phyloP scores from a whole-genome alignment of 345 rosid genomes.

The Melastoma malabathricum region DNA sequence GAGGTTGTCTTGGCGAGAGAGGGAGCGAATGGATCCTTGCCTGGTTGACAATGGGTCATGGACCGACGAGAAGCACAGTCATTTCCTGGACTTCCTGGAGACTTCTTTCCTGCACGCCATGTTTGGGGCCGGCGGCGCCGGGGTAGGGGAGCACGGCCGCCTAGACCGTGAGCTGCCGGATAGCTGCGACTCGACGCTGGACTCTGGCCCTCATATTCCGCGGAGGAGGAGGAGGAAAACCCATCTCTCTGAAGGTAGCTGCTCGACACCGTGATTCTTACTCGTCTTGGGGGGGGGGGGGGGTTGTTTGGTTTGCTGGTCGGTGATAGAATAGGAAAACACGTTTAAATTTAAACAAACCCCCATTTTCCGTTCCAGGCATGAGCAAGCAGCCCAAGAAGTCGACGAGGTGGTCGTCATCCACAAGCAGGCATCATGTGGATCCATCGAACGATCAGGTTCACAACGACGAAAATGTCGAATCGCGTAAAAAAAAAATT shows the following conservation, averaged over 20 bases:
- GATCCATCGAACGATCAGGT: too few species aligned
- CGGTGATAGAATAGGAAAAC: too few species aligned
- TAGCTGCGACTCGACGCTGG: slow-evolving; percentile 28
- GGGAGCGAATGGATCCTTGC: too few species aligned
- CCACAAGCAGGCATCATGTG: too few species aligned
- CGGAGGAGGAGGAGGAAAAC: slow-evolving; percentile 5
- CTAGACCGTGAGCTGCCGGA: slow-evolving; percentile 39
- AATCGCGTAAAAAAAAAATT: background rate
- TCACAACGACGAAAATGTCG: too few species aligned
- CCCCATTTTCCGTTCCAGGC: background rate
- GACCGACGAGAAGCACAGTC: slow-evolving; percentile 39
- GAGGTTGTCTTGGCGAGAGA: too few species aligned
- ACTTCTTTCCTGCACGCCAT: slow-evolving; percentile 25
- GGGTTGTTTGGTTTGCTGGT: too few species aligned
- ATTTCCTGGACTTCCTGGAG: slow-evolving; percentile 29
- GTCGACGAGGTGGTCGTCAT: too few species aligned
- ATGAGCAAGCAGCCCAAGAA: too few species aligned
- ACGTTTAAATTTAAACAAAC: too few species aligned
- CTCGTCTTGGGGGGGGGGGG: too few species aligned
- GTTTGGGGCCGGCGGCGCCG: slow-evolving; percentile 11
- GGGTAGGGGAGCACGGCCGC: slow-evolving; percentile 11
- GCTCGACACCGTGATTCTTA: too few species aligned
- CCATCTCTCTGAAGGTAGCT: background rate
- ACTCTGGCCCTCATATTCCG: slow-evolving; percentile 13
- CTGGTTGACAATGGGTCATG: slow-evolving; percentile 7